These are phyloP conservation scores for Paramecium tetraurelia DNA, from an alignment of 73 alveolate genomes.

Conservation along the genomic window DNA sequence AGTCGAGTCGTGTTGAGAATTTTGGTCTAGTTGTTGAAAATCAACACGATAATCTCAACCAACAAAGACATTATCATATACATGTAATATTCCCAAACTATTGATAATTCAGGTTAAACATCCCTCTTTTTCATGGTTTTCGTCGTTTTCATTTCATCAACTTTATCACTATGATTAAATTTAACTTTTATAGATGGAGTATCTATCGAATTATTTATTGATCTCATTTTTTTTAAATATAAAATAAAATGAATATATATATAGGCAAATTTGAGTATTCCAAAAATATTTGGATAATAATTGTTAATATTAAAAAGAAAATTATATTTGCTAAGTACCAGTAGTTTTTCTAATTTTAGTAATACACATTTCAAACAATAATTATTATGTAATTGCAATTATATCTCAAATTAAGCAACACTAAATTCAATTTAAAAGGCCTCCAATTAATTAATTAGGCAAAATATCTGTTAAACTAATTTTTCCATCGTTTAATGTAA, in stretches of 20 bases:
- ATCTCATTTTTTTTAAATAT: constrained; percentile 1
- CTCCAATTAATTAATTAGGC: too few species aligned
- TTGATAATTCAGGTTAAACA: not conserved
- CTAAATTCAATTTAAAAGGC: not conserved
- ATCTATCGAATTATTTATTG: constrained; percentile 1
- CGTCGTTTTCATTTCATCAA: not conserved
- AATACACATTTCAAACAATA: not conserved
- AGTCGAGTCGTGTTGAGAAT: not conserved
- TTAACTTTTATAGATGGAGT: not conserved
- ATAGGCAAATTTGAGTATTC: not conserved
- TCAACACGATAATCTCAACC: not conserved
- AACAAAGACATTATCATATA: not conserved
- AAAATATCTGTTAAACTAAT: too few species aligned
- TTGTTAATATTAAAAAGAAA: not conserved
- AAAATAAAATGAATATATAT: not conserved
- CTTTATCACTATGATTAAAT: not conserved
- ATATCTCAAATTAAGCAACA: not conserved
- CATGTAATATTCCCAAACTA: not conserved
- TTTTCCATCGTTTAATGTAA: too few species aligned
- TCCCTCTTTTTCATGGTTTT: not conserved
- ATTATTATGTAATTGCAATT: not conserved
- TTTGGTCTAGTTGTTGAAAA: not conserved
- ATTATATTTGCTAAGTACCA: not conserved
- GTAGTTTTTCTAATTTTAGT: not conserved
- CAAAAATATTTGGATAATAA: not conserved